Base-by-base conservation (phyloP, 257 asterid species). In the Nicotiana benthamiana region DNA sequence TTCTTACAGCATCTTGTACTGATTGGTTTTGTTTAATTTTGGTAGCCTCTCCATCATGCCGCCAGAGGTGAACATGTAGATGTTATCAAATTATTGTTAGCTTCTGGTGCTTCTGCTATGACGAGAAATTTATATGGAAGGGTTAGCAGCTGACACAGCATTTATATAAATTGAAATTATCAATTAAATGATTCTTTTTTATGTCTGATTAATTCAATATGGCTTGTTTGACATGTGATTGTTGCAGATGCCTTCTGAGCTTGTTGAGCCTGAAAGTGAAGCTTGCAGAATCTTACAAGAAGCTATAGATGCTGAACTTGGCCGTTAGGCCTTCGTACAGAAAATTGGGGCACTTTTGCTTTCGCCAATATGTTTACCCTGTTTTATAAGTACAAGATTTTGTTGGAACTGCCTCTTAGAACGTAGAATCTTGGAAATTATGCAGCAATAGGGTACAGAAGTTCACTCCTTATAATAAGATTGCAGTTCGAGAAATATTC, bases 11-110 rank as follows among this genome's bases (percentile, higher is more conserved):
- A 13, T 22, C 77, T 46, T 46, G 12, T 72, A 72, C 60, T 72
- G 60, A 72, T 46, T 72, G 22, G 24, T 22, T 72, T 72, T 22
- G 78, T 72, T 30, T 22, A 46, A 72, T 72, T 72, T 46, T 46
- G 59, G 22, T 81, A 92, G 98, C 97, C 98, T 79, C 95, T 94
- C 75, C 98, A 92, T 81, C 94, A 91, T 87, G 98, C 98, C 62
- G 98, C 94, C 60, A 87, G 96, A 82, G 97, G 98, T 5, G 97
- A 94, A 86, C 89, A 89, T 66, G 85, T 63, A 65, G 83, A 86
- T 81, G 89, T 85, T 48, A 79, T 94, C 65, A 85, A 85, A 75
- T 77, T 94, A 80, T 82, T 92, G 88, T 84, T 92, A 54, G 86
- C 91, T 76, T 83, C 83, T 57, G 97, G 98, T 68, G 94, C 98